Evolutionary conservation across 371 early-diverging fungal genomes (phyloP), one percentile per base, ranked within the genome.

Genomic region (Lichtheimia ornata): DNA sequence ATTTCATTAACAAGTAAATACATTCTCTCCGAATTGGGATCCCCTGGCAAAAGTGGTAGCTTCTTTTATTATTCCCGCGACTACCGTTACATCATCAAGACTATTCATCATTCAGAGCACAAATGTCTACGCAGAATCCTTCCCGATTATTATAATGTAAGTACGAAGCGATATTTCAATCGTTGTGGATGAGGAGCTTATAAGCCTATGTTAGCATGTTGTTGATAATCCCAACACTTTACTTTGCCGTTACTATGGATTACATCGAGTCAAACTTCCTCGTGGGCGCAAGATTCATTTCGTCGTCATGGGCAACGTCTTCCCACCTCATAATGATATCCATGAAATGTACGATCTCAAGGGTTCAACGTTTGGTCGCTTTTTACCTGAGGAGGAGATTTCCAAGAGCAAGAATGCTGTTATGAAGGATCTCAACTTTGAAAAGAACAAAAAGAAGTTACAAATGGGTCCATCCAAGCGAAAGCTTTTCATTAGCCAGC

Each of bases 41-140:
- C 94, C 20, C 91, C 97, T 5, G 98, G 98, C 22, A 97, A 97
- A 76, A 92, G 92, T 63, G 96, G 97, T 9, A 90, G 91, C 62
- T 97, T 97, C 77, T 97, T 98, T 69, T 98, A 97, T 83, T 95
- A 91, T 78, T 97, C 95, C n/a, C 89, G 93, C 62, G 98, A 98
- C 78, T 96, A 94, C 72, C 89, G 97, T 12, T 97, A 94, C 74
- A 97, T 98, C 66, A 98, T 98, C 85, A 98, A 98, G 68, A 97
- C 98, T 4, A 92, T 98, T 45, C 95, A 94, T 73, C 92, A 92
- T 64, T 81, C 92, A 2, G 98, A 98, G 71, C 97, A 98, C 74
- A 91, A 91, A 70, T 95, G 93, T 64, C 81, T 98, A 85, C 83
- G 91, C 17, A 88, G 86, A 65, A 90, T 96, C 24, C 79, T 98